Evolutionary conservation across 257 asterid genomes (phyloP).

Genomic region (Solanum ahanhuiri): DNA sequence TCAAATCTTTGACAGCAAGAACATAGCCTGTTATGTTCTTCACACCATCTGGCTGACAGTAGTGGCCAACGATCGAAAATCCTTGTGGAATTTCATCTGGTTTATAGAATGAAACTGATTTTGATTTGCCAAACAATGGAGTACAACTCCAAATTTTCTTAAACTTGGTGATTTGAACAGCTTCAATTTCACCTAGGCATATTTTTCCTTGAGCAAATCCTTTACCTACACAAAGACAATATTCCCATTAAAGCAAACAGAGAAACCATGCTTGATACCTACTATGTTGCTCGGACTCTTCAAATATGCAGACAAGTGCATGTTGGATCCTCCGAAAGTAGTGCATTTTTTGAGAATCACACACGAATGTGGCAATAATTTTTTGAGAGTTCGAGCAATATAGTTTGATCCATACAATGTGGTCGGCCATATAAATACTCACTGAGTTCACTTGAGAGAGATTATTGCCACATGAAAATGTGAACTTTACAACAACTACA

Average conservation of each 20-base stretch:
- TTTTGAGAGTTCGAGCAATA: not conserved
- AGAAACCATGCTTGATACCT: not conserved
- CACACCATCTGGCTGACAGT: constrained; percentile 49
- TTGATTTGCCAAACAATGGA: constrained; percentile 28
- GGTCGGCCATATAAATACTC: not conserved
- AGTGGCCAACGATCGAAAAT: constrained; percentile 62
- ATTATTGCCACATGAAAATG: not conserved
- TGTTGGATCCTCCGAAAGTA: not conserved
- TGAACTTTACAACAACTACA: not conserved
- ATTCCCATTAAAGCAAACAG: too few species aligned
- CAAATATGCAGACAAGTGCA: not conserved
- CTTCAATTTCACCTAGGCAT: constrained; percentile 70
- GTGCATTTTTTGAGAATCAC: not conserved
- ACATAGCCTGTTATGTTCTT: constrained; percentile 39
- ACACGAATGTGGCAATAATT: not conserved
- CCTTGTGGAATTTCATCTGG: constrained; percentile 61
- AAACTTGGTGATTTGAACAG: constrained; percentile 39
- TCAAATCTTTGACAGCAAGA: constrained; percentile 46
- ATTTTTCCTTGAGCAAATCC: constrained; percentile 66
- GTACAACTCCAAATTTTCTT: constrained; percentile 53
- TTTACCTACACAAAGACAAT: constrained; percentile 35
- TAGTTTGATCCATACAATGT: not conserved
- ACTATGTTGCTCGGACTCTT: not conserved
- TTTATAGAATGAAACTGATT: constrained; percentile 43
- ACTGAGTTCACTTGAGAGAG: not conserved